Evolutionary conservation across 805 yeast genomes (phyloP).

Genomic region (Middelhovenomyces tepae): DNA sequence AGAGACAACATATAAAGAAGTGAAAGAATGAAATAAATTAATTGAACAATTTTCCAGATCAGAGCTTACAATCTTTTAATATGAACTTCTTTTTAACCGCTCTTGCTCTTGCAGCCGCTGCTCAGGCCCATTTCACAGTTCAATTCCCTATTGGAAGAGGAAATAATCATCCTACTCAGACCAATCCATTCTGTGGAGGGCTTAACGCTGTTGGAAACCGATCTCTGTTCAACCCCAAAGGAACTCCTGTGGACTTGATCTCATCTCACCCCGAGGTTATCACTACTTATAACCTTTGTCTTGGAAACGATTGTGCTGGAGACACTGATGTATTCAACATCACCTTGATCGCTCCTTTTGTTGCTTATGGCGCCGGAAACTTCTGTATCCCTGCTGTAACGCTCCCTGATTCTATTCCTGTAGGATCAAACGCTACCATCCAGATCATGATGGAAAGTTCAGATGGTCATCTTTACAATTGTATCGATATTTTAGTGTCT

Average conservation of each 20-base stretch:
- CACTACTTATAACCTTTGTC: constrained; percentile 17
- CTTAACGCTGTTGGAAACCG: constrained; percentile 12
- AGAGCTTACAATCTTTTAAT: no score
- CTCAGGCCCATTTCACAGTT: constrained; percentile 21
- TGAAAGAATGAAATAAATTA: no score
- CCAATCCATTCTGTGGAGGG: constrained; percentile 22
- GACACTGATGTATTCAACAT: constrained; percentile 15
- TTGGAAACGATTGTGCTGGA: constrained; percentile 14
- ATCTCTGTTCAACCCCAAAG: constrained; percentile 16
- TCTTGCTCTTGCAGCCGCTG: constrained; percentile 15
- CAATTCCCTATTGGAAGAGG: constrained; percentile 20
- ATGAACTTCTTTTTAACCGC: no score
- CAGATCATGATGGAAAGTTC: constrained; percentile 19
- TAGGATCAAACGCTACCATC: constrained; percentile 20
- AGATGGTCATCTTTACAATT: constrained; percentile 24
- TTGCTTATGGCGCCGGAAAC: constrained; percentile 19
- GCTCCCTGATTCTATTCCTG: constrained; percentile 11
- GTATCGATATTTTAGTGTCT: constrained; percentile 19
- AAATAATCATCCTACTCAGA: constrained; percentile 19
- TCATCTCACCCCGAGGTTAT: constrained; percentile 18
- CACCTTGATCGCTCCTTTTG: constrained; percentile 14
- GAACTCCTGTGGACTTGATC: constrained; percentile 15
- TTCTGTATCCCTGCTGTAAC: constrained; percentile 19
- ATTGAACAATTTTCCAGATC: no score
- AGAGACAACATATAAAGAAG: no score